Conservation (phyloP, 2,329 filamentous ascomycete genomes). For the Tolypocladium capitatum region DNA sequence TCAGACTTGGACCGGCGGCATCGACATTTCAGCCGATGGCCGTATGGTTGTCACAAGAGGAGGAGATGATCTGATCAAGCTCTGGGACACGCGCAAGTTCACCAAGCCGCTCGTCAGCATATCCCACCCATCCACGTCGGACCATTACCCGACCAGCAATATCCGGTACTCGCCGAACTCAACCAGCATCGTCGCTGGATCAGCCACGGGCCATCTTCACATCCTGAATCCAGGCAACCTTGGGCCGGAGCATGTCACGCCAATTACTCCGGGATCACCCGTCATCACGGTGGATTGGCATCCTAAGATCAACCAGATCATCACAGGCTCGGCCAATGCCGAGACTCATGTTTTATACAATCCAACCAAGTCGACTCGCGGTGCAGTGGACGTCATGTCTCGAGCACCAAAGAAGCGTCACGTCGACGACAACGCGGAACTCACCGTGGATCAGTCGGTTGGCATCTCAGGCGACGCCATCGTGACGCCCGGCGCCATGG, state of each 20-base stretch:
- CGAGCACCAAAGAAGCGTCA: conserved; percentile 90
- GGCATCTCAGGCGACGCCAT: conserved; percentile 78
- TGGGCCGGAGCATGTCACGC: conserved; percentile 69
- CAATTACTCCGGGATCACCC: conserved; percentile 73
- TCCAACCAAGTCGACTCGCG: conserved; percentile 65
- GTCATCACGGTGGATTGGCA: conserved; percentile 87
- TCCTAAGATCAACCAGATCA: conserved; percentile 85
- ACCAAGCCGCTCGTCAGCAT: conserved; percentile 75
- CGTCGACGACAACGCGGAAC: conserved; percentile 79
- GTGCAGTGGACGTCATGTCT: conserved; percentile 81
- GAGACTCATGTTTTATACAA: conserved; percentile 87
- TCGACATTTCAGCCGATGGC: conserved; percentile 85
- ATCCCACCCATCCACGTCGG: conserved; percentile 67
- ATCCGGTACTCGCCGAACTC: conserved; percentile 82
- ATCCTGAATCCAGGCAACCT: conserved; percentile 90
- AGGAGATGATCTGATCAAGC: conserved; percentile 83
- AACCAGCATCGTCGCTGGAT: conserved; percentile 79
- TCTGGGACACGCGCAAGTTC: conserved; percentile 96
- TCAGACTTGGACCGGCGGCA: conserved; percentile 80
- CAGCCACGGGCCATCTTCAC: conserved; percentile 71
- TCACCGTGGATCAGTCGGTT: conserved; percentile 71
- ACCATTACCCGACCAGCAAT: conserved; percentile 70
- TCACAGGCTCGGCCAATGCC: conserved; percentile 84
- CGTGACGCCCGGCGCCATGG: conserved; percentile 51
- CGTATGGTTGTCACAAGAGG: conserved; percentile 82